Percentiles rank a stretch among this genome's conserved stretches.
Conservation (phyloP, 495 filamentous ascomycete genomes). For the Achaetomiella virescens region DNA sequence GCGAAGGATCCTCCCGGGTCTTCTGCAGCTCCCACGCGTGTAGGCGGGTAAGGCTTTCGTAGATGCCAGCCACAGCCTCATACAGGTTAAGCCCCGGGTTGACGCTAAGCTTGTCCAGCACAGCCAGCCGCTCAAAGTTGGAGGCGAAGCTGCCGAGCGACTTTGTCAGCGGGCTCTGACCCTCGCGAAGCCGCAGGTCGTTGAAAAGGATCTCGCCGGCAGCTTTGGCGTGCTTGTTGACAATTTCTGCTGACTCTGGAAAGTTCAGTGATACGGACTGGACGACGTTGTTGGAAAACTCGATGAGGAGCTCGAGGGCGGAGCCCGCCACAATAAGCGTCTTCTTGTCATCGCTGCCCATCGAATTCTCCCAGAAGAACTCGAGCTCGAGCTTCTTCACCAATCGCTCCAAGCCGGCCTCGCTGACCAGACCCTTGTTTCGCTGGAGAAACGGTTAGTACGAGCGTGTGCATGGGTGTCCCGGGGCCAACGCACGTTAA, state of each 20-base stretch:
- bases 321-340: conserved; percentile 67
- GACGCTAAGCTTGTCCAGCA: conserved; percentile 71
- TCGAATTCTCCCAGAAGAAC: conserved; percentile 59
- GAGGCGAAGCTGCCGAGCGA: conserved; percentile 64
- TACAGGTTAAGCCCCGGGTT: conserved; percentile 73
- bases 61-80: conserved; percentile 79
- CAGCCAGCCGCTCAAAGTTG: conserved; percentile 74
- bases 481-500: no score
- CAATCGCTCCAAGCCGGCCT: conserved; percentile 73
- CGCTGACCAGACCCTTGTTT: conserved; percentile 57
- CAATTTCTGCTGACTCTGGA: conserved; percentile 41
- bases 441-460: conserved; percentile 19
- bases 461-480: neutral
- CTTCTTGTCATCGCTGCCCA: conserved; percentile 38
- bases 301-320: conserved; percentile 50
- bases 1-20: conserved; percentile 44
- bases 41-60: conserved; percentile 55
- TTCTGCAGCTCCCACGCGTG: conserved; percentile 63
- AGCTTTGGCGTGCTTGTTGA: conserved; percentile 43
- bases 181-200: conserved; percentile 42
- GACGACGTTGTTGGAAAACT: conserved; percentile 46
- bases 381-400: conserved; percentile 66
- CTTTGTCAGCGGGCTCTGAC: conserved; percentile 50
- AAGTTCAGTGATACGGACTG: conserved; percentile 41
- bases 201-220: conserved; percentile 50